Conservation (phyloP, 305 asterid species). For the Fraxinus ornus region DNA sequence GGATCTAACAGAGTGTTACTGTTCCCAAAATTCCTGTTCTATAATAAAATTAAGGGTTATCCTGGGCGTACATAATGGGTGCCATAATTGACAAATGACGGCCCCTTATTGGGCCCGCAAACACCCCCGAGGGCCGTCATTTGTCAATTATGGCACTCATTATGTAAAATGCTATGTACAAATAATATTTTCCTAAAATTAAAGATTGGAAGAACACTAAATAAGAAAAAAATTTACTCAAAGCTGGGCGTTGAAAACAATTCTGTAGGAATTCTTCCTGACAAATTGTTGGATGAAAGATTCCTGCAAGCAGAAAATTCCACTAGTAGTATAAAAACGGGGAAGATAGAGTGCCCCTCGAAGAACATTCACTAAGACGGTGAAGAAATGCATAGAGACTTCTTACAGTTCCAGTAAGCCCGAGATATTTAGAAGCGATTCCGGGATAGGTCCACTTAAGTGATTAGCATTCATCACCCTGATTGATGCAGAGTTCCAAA, state of each 20-base stretch:
- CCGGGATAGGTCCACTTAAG: slow-evolving; percentile 59
- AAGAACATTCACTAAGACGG: not conserved
- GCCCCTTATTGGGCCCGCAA: no score
- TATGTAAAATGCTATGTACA: no score
- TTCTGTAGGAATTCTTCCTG: slow-evolving; percentile 62
- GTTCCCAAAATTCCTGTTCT: not conserved
- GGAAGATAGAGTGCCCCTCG: not conserved
- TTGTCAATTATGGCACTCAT: no score
- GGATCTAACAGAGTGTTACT: not conserved
- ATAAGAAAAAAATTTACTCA: slow-evolving; percentile 46
- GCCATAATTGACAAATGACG: no score
- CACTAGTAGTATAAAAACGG: not conserved
- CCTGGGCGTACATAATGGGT: no score
- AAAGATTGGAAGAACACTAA: not conserved
- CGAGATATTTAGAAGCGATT: slow-evolving; percentile 49
- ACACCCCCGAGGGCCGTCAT: no score
- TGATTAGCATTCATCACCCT: slow-evolving; percentile 62
- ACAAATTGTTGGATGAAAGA: slow-evolving; percentile 71
- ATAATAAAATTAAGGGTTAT: no score
- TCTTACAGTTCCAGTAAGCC: slow-evolving; percentile 60
- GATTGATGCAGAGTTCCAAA: slow-evolving; percentile 29
- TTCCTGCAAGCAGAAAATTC: slow-evolving; percentile 48
- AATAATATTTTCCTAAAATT: not conserved
- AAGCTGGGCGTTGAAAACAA: slow-evolving; percentile 57
- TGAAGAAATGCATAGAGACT: not conserved